phyloP scores from a whole-genome alignment of 192 early-diverging fungal species.

The Diversispora eburnea region DNA sequence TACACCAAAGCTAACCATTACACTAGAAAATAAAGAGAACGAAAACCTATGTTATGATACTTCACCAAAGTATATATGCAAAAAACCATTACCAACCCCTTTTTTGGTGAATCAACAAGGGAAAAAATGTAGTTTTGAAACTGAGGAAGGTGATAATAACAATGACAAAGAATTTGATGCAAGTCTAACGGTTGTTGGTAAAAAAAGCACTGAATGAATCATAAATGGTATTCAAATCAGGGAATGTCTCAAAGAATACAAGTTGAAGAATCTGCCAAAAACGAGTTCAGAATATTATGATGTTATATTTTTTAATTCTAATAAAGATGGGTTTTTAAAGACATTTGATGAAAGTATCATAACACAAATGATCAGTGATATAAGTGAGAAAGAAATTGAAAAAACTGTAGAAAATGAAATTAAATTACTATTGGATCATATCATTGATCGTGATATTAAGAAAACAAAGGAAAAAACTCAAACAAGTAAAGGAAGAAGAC shows the following conservation, averaged over 20 bases:
- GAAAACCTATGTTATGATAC: neutral
- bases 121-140: slow-evolving; percentile 2
- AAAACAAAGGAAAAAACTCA: slow-evolving; percentile 11
- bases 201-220: slow-evolving; percentile 1
- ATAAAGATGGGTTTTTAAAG: slow-evolving; percentile 14
- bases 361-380: slow-evolving; percentile 1
- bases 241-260: neutral
- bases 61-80: slow-evolving; percentile 11
- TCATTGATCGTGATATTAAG: slow-evolving; percentile 6
- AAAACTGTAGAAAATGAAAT: slow-evolving; percentile 11
- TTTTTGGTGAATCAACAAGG: slow-evolving; percentile 12
- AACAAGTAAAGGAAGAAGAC: neutral
- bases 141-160: neutral
- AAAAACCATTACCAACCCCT: neutral
- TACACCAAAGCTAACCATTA: neutral
- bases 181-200: neutral
- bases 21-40: neutral
- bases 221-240: neutral
- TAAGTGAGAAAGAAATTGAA: neutral
- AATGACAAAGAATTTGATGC: slow-evolving; percentile 5
- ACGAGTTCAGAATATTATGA: slow-evolving; percentile 8
- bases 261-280: slow-evolving; percentile 11
- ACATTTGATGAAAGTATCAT: slow-evolving; percentile 1
- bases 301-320: neutral
- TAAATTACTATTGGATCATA: neutral